Evolutionary conservation across 2,329 filamentous ascomycete genomes (phyloP), one percentile per base, ranked within the genome.

Genomic region (Paraphaeosphaeria minitans): DNA sequence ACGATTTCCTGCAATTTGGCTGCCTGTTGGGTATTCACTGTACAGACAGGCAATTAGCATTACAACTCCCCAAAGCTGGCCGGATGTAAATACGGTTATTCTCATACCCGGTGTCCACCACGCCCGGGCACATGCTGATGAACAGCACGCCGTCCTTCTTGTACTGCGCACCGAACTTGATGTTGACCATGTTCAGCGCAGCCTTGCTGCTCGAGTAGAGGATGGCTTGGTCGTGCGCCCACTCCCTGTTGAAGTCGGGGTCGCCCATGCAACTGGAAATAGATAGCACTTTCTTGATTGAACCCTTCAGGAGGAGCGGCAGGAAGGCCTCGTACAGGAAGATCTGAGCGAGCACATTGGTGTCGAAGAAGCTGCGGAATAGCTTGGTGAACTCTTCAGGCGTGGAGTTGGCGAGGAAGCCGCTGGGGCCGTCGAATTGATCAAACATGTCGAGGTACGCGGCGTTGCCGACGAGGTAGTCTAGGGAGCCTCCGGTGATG

Each of bases 381-480:
- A 22, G n/a, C 19, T 22, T 43, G 3, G 19, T 43, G 19, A 43
- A 22, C 8, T 22, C 41, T 12, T 43, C 41, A 4, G 19, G 19
- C 9, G 41, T 22, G 10, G 8, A 22, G 7, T 22, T 22, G 41
- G 19, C 19, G 19, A 43, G n/a, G 80, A 80, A 58, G 9, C 66
- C 71, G 13, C 74, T 71, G n/a, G 84, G 70, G 1, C 68, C 54
- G 13, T 69, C 68, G 53, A 60, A 72, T 3, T 59, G 65, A 29
- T 75, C 75, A 24, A 64, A 71, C 0, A 63, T 16, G 1, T 74
- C 62, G 13, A 80, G 59, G 4, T 73, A 64, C 2, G 68, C 84
- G 0, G 76, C 84, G 53, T 86, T 87, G 53, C 79, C 80, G 29
- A 86, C 81, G 6, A 87, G 66, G 59, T 82, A 82, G 68, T 86